Evolutionary conservation across 2,329 filamentous ascomycete genomes (phyloP), one percentile per base, ranked within the genome.

Genomic region (Colletotrichum paranaense): DNA sequence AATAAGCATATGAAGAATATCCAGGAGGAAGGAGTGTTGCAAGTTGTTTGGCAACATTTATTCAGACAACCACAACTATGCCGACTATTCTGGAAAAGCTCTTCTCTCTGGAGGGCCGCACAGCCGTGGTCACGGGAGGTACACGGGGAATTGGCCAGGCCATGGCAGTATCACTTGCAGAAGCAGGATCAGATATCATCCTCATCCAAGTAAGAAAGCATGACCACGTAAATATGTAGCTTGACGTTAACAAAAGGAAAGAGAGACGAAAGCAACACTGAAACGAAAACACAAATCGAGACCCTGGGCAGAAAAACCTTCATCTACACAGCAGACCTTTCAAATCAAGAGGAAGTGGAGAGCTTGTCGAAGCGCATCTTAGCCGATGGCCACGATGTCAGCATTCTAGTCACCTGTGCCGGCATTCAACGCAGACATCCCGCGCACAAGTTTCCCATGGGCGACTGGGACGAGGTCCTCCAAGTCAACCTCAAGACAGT

Each of bases 401-500:
- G 90, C 78, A 91, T 93, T 76, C 86, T 93, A 6, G 81, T 93
- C 74, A 93, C 92, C 79, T 91, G 90, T 80, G 91, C 89, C 19
- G 91, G 92, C n/a, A 92, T 93, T 76, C 91, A 93, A 77, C 84
- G 87, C 68, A 85, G 91, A 35, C 90, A 92, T 79, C 89, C 91
- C 0, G 87, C 90, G 2, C 87, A 92, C 78, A 81, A 89, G 74
- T 93, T 93, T 80, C 91, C 91, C 0, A 86, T 90, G 76, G 81
- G 86, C 14, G 90, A 92, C 80, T 93, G 91, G 90, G 86, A 91
- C 77, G 87, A 89, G 77, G 85, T 93, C 5, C 71, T 98, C 56
- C 94, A 97, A 85, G 93, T 97, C 63, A 98, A 98, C 84, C 90
- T 97, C 56, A 93, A 89, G 78, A 88, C 93, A 53, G 94, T 97